Evolutionary conservation across 306 rosid genomes (phyloP).

Genomic region (Glycyrrhiza uralensis): DNA sequence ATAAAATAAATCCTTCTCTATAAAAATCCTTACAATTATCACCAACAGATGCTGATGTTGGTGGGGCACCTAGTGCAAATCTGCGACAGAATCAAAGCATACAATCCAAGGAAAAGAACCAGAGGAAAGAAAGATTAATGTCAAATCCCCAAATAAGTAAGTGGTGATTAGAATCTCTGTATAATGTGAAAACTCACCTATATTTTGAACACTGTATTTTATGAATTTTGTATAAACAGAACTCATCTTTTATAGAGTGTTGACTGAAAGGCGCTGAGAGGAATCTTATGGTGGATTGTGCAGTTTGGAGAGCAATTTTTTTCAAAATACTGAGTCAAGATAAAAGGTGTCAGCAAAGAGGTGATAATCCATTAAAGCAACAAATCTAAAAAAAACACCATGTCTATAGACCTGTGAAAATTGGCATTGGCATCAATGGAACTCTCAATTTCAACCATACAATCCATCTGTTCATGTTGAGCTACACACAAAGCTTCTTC

Average conservation of each 20-base stretch:
- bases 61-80: slow-evolving; percentile 68
- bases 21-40: slow-evolving; percentile 39
- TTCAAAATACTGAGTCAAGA: slow-evolving; percentile 53
- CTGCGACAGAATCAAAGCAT: slow-evolving; percentile 40
- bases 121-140: background rate
- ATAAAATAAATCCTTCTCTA: slow-evolving; percentile 80
- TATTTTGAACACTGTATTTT: slow-evolving; percentile 57
- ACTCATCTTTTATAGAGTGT: slow-evolving; percentile 31
- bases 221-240: slow-evolving; percentile 42
- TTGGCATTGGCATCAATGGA: slow-evolving; percentile 72
- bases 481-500: slow-evolving; percentile 56
- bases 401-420: slow-evolving; percentile 73
- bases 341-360: slow-evolving; percentile 28
- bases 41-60: slow-evolving; percentile 46
- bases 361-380: slow-evolving; percentile 9
- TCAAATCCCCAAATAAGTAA: background rate
- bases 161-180: background rate
- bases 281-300: slow-evolving; percentile 46
- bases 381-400: slow-evolving; percentile 22
- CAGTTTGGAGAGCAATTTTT: slow-evolving; percentile 54
- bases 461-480: slow-evolving; percentile 55
- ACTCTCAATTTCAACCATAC: slow-evolving; percentile 77
- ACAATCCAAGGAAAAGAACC: slow-evolving; percentile 1
- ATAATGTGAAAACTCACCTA: slow-evolving; percentile 50
- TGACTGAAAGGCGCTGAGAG: slow-evolving; percentile 36